A percentile compares a stretch with the other conserved stretches of the same genome.
These are phyloP conservation scores for Cicer cuneatum DNA, from an alignment of 306 rosid genomes.

Conservation along the genomic window DNA sequence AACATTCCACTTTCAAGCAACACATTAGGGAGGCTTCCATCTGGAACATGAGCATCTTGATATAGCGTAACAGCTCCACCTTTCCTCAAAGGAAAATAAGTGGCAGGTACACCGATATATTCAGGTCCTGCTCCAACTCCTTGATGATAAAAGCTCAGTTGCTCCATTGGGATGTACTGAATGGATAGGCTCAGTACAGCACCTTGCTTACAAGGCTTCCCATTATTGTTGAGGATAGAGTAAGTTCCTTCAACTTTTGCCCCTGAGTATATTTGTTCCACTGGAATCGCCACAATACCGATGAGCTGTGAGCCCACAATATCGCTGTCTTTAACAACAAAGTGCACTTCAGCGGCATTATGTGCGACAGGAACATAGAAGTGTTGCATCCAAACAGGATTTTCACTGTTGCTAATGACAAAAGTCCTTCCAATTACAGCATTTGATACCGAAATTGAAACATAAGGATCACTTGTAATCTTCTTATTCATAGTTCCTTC, in stretches of 20 bases:
- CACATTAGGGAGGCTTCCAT: conserved; percentile 69
- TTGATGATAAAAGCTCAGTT: conserved; percentile 66
- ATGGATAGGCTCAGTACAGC: conserved; percentile 74
- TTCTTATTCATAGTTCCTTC: conserved; percentile 69
- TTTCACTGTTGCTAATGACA: conserved; percentile 84
- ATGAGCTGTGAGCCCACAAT: conserved; percentile 87
- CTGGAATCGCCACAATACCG: conserved; percentile 81
- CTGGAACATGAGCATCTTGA: conserved; percentile 95
- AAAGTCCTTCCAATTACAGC: conserved; percentile 91
- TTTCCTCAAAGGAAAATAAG: conserved; percentile 90
- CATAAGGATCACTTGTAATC: conserved; percentile 94
- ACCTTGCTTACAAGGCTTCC: conserved; percentile 86
- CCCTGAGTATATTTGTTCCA: conserved; percentile 73
- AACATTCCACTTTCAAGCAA: conserved; percentile 72
- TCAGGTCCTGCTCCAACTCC: conserved; percentile 95
- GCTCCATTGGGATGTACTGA: conserved; percentile 81
- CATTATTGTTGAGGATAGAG: conserved; percentile 64
- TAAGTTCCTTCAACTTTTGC: conserved; percentile 69
- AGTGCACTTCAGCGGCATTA: conserved; percentile 77
- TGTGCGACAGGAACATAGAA: conserved; percentile 91
- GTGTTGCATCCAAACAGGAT: conserved; percentile 89
- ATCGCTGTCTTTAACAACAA: conserved; percentile 88
- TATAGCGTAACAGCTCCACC: conserved; percentile 85
- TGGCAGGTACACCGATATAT: conserved; percentile 78
- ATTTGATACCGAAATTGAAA: conserved; percentile 66